These are phyloP conservation scores for Penicillium janthinellum DNA, from an alignment of 2,329 filamentous ascomycete genomes.

Conservation along the genomic window DNA sequence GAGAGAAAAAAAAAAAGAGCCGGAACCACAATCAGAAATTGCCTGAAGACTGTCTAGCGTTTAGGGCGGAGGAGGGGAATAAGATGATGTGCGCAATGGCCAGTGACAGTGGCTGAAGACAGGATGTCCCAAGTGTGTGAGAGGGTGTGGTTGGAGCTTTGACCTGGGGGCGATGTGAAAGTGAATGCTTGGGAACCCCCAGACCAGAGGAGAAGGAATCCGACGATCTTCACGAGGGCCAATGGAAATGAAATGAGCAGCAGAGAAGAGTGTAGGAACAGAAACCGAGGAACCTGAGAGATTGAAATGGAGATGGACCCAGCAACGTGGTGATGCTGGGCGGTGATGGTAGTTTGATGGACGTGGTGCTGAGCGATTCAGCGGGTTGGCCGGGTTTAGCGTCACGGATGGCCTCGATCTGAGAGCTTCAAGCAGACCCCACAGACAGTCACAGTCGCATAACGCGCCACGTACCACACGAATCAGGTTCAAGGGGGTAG, in stretches of 20 bases:
- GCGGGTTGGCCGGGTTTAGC: neutral
- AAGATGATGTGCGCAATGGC: constrained; percentile 10
- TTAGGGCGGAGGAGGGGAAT: constrained; percentile 7
- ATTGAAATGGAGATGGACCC: neutral
- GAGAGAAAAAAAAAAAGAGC: neutral
- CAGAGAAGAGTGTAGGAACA: neutral
- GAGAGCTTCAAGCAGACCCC: neutral
- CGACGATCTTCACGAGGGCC: constrained; percentile 6
- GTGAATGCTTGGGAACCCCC: constrained; percentile 6
- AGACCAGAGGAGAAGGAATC: constrained; percentile 19
- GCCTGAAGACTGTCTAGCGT: constrained; percentile 5
- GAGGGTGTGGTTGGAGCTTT: neutral
- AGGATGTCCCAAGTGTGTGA: neutral
- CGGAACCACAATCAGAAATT: neutral
- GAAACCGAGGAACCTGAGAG: neutral
- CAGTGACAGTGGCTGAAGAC: neutral
- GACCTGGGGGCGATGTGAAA: neutral
- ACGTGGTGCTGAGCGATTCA: neutral
- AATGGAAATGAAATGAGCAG: constrained; percentile 8
- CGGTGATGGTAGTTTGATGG: neutral
- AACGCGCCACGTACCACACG: neutral
- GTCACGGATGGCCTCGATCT: neutral
- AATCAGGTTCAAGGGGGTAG: neutral
- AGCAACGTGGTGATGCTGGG: neutral
- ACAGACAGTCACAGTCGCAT: neutral